Evolutionary conservation across 2,329 filamentous ascomycete species (phyloP), one percentile per base, ranked within the genome.

Genomic region (Phialophora macrospora): DNA sequence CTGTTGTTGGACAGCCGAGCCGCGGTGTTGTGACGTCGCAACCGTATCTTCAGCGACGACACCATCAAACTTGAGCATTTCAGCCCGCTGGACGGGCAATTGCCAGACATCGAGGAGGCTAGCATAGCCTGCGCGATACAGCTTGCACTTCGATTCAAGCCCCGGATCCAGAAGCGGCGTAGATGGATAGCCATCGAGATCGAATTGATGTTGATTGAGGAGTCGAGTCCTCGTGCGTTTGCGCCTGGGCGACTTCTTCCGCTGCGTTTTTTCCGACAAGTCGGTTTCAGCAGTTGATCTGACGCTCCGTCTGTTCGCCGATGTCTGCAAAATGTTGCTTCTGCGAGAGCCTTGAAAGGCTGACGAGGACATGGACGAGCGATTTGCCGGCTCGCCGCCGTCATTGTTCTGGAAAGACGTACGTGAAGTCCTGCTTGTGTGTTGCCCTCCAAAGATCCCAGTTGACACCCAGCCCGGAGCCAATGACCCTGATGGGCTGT

Each of bases 41-140:
- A 17, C 55, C 3, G 24, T 22, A 34, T 28, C 30, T 17, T 63
- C 59, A 9, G 57, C 22, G 20, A 55, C 34, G 8, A 66, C 54
- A 12, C 80, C 79, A 57, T 84, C 82, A 64, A 85, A 84, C 69
- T 87, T 87, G 28, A 87, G 77, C 1, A 89, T 77, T 73, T 89
- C 86, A 14, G 83, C 82, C 57, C 82, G 80, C 68, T 84, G 78
- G 24, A 84, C 79, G 12, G 81, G 77, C 11, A 89, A 70, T 12
- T 81, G 81, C 87, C 86, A 88, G 8, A 83, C 81, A n/a, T 82
- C 82, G 4, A 89, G 79, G 62, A 87, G 77, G 55, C 86, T 78
- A 3, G 87, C 85, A 74, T 89, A 89, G 52, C 82, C 78, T 58
- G 79, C 76, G 49, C 85, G 81, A 77, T 87, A 89, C 1, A 81